Percentiles rank a stretch among this genome's conserved stretches.
Conservation (phyloP, 345 rosid species). For the Populus simonii region DNA sequence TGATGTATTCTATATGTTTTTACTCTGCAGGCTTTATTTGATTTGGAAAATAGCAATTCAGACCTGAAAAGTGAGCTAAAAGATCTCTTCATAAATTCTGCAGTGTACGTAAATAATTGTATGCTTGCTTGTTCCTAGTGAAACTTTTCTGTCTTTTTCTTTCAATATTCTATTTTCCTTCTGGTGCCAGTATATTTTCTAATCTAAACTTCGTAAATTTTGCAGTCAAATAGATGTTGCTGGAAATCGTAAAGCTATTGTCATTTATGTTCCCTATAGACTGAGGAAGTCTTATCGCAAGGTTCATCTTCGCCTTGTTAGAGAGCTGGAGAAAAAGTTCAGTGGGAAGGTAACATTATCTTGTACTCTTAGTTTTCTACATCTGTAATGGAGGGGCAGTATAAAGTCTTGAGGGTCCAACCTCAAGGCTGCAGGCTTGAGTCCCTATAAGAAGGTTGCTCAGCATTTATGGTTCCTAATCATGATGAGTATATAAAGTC, state of each 20-base stretch:
- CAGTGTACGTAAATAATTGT: slow-evolving; percentile 9
- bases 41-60: slow-evolving; percentile 69
- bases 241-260: slow-evolving; percentile 78
- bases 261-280: slow-evolving; percentile 72
- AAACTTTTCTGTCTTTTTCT: background rate
- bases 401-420: background rate
- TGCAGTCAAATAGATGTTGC: slow-evolving; percentile 72
- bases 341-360: slow-evolving; percentile 64
- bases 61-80: slow-evolving; percentile 78
- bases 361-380: background rate
- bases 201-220: background rate
- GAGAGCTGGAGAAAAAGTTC: slow-evolving; percentile 94
- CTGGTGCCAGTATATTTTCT: background rate
- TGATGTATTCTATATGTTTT: background rate
- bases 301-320: slow-evolving; percentile 75
- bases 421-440: background rate
- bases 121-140: background rate
- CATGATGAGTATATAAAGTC: background rate
- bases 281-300: slow-evolving; percentile 83
- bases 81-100: slow-evolving; percentile 72
- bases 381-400: background rate
- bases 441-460: background rate
- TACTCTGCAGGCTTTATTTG: slow-evolving; percentile 60
- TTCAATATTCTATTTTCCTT: background rate
- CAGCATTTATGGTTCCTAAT: background rate